These are phyloP conservation scores for Hypoxylon lienhwacheense DNA, from an alignment of 495 filamentous ascomycete species.

Conservation along the genomic window DNA sequence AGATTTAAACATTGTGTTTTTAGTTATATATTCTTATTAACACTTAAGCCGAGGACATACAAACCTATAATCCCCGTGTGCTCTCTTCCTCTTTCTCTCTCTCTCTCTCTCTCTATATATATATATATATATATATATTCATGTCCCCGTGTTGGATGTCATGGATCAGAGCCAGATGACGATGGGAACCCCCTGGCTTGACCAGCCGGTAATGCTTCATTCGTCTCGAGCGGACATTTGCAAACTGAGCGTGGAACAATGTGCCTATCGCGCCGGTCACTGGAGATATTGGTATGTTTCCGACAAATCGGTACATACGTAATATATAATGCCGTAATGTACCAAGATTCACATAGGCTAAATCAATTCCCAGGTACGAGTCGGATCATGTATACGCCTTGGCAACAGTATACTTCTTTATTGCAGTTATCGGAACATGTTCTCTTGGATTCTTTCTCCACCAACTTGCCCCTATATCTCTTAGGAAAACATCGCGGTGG, in stretches of 20 bases:
- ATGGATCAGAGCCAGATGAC: constrained; percentile 20
- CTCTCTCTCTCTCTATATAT: no score
- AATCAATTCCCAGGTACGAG: constrained; percentile 47
- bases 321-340: not conserved
- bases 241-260: constrained; percentile 51
- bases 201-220: constrained; percentile 53
- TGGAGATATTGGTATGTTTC: constrained; percentile 55
- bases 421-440: constrained; percentile 51
- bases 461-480: constrained; percentile 22
- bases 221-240: constrained; percentile 50
- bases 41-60: no score
- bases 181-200: constrained; percentile 45
- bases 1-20: no score
- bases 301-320: not conserved
- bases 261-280: constrained; percentile 46
- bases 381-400: constrained; percentile 57
- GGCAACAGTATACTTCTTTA: constrained; percentile 54
- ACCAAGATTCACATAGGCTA: not conserved
- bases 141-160: not conserved
- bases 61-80: no score
- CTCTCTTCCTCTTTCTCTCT: no score
- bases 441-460: constrained; percentile 40
- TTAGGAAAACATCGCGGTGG: constrained; percentile 17
- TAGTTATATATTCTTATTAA: no score
- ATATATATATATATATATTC: no score